Evolutionary conservation across 2,329 filamentous ascomycete genomes (phyloP).

Genomic region (Penicillium sp.): DNA sequence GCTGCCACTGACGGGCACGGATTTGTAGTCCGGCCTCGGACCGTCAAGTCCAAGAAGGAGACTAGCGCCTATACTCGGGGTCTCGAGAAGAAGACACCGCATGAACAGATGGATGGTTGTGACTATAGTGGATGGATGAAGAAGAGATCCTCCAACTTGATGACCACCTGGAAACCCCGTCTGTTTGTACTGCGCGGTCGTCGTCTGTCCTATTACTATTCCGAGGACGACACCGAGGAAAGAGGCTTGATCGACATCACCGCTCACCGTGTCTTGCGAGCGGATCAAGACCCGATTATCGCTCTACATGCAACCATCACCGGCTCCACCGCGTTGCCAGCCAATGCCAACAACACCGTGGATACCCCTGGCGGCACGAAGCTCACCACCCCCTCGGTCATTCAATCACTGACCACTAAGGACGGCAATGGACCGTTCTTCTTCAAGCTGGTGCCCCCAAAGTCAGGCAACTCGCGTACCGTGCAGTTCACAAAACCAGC

Average conservation of each 20-base stretch:
- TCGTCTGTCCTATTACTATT: constrained; percentile 92
- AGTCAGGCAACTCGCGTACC: constrained; percentile 78
- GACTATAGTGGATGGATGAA: constrained; percentile 99
- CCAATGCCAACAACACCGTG: constrained; percentile 31
- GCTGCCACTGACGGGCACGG: constrained; percentile 45
- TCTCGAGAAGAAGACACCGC: constrained; percentile 73
- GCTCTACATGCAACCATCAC: constrained; percentile 89
- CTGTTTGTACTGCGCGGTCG: constrained; percentile 93
- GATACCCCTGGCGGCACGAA: constrained; percentile 34
- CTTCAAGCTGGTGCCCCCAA: constrained; percentile 93
- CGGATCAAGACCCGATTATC: constrained; percentile 85
- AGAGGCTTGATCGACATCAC: constrained; percentile 97
- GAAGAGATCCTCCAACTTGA: constrained; percentile 93
- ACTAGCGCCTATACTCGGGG: constrained; percentile 93
- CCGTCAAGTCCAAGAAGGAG: constrained; percentile 77
- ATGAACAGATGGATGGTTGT: constrained; percentile 78
- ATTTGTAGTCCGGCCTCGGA: constrained; percentile 51
- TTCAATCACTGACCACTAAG: constrained; percentile 29
- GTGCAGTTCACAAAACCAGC: constrained; percentile 98
- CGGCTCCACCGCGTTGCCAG: constrained; percentile 67
- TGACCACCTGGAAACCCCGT: constrained; percentile 96
- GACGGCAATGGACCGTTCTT: constrained; percentile 77
- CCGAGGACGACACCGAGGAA: constrained; percentile 86
- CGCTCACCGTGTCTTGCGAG: constrained; percentile 91
- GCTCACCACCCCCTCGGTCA: constrained; percentile 29